These are phyloP conservation scores for Colletotrichum theobromicola DNA, from an alignment of 2,329 filamentous ascomycete genomes.

Conservation along the genomic window DNA sequence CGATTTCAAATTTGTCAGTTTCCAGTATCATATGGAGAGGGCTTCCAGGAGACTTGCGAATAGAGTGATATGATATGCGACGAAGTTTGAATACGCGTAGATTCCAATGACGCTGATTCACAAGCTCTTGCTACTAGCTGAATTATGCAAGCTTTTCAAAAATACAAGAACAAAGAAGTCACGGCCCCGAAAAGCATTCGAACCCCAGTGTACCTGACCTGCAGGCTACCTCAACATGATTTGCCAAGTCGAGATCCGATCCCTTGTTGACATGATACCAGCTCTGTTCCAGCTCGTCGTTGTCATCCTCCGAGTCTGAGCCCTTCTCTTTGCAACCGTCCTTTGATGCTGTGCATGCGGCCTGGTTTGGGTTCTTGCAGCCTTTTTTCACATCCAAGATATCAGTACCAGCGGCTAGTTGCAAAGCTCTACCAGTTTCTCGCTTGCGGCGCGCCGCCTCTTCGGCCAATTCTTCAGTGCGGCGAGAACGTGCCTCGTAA, in stretches of 20 bases:
- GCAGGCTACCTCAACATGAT: neutral
- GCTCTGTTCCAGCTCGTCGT: neutral
- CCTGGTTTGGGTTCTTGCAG: neutral
- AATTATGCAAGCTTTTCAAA: neutral
- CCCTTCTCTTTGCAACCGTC: neutral
- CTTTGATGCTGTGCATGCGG: neutral
- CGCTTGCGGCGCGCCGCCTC: neutral
- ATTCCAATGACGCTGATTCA: neutral
- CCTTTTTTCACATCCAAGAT: neutral
- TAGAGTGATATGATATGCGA: neutral
- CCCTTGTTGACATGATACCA: neutral
- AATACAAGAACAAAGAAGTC: neutral
- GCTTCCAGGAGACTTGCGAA: neutral
- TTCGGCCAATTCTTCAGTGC: neutral
- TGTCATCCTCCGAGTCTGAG: neutral
- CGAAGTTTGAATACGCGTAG: neutral
- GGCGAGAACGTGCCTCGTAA: neutral
- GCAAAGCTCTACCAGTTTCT: neutral
- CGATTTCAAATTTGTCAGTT: neutral
- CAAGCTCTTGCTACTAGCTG: neutral
- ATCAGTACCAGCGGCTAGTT: neutral
- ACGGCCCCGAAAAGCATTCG: neutral
- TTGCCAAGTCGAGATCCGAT: neutral
- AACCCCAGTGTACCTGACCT: neutral
- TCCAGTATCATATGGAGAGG: neutral